phyloP scores from a whole-genome alignment of 2,329 filamentous ascomycete species.

The Penicillium sp. region DNA sequence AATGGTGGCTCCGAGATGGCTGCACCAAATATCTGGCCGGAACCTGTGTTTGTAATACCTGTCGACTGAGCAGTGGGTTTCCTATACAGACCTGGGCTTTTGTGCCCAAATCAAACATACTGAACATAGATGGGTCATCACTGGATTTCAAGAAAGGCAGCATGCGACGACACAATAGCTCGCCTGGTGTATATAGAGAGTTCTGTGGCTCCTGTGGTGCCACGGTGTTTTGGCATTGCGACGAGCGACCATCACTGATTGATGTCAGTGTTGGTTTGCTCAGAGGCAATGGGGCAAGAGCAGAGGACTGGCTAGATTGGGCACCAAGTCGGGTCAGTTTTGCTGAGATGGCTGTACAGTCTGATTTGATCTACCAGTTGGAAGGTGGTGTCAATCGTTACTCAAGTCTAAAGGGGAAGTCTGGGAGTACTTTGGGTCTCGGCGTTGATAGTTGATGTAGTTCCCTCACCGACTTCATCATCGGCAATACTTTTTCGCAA shows the following conservation, averaged over 20 bases:
- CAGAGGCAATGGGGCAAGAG: slow-evolving; percentile 53
- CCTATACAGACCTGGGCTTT: slow-evolving; percentile 69
- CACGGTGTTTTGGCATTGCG: slow-evolving; percentile 63
- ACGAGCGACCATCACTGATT: slow-evolving; percentile 56
- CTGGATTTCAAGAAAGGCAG: slow-evolving; percentile 44
- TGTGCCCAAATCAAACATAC: slow-evolving; percentile 61
- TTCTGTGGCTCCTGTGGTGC: slow-evolving; percentile 67
- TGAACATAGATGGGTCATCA: slow-evolving; percentile 40
- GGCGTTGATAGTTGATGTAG: background rate
- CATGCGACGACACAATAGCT: slow-evolving; percentile 57
- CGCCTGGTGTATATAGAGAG: slow-evolving; percentile 55
- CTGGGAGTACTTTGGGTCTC: too few species aligned
- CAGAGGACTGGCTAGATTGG: slow-evolving; percentile 65
- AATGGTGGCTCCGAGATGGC: slow-evolving; percentile 60
- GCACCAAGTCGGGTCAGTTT: slow-evolving; percentile 60
- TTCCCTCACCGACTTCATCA: slow-evolving; percentile 10
- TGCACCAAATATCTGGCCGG: slow-evolving; percentile 59
- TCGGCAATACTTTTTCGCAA: background rate
- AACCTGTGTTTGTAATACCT: slow-evolving; percentile 63
- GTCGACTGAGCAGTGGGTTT: slow-evolving; percentile 61
- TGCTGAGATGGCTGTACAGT: slow-evolving; percentile 52
- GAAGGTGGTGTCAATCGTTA: slow-evolving; percentile 21
- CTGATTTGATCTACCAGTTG: slow-evolving; percentile 30
- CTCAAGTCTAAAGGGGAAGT: background rate
- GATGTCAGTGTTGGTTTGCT: slow-evolving; percentile 66